A percentile compares a stretch with the other conserved stretches of the same genome.
Conservation (phyloP, 805 yeast species). For the Cyberlindnera americana region DNA sequence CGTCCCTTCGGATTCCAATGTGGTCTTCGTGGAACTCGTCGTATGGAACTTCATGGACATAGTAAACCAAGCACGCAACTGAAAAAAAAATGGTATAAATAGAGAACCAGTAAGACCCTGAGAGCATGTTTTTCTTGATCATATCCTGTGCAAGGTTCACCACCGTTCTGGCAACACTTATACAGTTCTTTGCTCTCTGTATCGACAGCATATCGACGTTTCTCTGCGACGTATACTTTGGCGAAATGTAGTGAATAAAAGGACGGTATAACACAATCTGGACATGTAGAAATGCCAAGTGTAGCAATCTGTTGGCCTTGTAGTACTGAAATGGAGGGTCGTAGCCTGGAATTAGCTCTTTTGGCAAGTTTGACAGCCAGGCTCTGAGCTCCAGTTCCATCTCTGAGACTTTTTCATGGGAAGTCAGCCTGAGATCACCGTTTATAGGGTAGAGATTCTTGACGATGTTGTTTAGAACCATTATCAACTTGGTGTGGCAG, state of each 20-base stretch:
- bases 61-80: slow-evolving; percentile 80
- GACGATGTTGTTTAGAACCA: slow-evolving; percentile 66
- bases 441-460: slow-evolving; percentile 69
- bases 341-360: slow-evolving; percentile 65
- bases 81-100: slow-evolving; percentile 86
- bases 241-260: slow-evolving; percentile 77
- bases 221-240: slow-evolving; percentile 39
- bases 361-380: slow-evolving; percentile 72
- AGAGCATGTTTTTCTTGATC: slow-evolving; percentile 65
- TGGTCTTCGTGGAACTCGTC: slow-evolving; percentile 50
- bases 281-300: slow-evolving; percentile 69
- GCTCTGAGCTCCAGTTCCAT: slow-evolving; percentile 64
- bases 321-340: slow-evolving; percentile 62
- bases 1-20: slow-evolving; percentile 62
- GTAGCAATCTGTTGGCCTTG: slow-evolving; percentile 71
- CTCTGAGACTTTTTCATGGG: slow-evolving; percentile 44
- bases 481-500: slow-evolving; percentile 72
- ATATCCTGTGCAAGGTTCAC: slow-evolving; percentile 77
- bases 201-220: slow-evolving; percentile 56
- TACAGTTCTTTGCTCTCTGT: slow-evolving; percentile 76
- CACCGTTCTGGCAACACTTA: slow-evolving; percentile 77
- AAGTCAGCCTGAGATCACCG: slow-evolving; percentile 23
- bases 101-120: slow-evolving; percentile 90
- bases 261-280: slow-evolving; percentile 83
- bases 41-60: slow-evolving; percentile 55